phyloP scores from a whole-genome alignment of 2,329 filamentous ascomycete genomes.

The Capronia coronata region DNA sequence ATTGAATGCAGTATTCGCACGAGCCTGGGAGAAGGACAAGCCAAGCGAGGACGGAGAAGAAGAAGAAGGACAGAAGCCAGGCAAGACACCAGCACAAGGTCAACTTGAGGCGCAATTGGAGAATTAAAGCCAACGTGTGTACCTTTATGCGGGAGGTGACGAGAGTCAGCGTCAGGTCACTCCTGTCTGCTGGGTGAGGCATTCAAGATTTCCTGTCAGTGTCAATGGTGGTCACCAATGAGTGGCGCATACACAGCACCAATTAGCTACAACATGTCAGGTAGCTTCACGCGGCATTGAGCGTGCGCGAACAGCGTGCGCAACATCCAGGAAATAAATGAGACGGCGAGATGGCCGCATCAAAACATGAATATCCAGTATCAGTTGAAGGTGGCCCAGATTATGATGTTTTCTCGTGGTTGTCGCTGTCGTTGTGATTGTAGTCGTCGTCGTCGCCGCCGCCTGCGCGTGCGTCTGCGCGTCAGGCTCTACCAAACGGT shows the following conservation, averaged over 20 bases:
- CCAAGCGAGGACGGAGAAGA: conserved; percentile 18
- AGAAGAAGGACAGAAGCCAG: background rate
- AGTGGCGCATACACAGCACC: background rate
- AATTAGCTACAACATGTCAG: too few species aligned
- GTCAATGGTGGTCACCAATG: background rate
- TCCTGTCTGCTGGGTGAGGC: background rate
- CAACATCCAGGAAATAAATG: background rate
- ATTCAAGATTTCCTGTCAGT: background rate
- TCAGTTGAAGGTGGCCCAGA: too few species aligned
- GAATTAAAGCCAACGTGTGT: conserved; percentile 1
- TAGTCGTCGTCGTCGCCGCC: background rate
- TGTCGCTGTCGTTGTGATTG: background rate
- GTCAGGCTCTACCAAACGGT: background rate
- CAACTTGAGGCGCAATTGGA: conserved; percentile 3
- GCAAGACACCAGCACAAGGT: conserved; percentile 2
- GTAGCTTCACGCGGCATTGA: background rate
- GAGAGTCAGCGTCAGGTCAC: background rate
- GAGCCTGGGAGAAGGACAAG: conserved; percentile 41
- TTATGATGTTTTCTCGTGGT: background rate
- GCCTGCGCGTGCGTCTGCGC: background rate
- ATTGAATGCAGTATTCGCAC: conserved; percentile 55
- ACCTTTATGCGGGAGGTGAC: background rate
- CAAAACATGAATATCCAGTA: background rate
- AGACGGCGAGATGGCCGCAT: background rate
- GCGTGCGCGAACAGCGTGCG: background rate